Conservation (phyloP, 192 early-diverging fungal species). For the Backusella psychrophila region DNA sequence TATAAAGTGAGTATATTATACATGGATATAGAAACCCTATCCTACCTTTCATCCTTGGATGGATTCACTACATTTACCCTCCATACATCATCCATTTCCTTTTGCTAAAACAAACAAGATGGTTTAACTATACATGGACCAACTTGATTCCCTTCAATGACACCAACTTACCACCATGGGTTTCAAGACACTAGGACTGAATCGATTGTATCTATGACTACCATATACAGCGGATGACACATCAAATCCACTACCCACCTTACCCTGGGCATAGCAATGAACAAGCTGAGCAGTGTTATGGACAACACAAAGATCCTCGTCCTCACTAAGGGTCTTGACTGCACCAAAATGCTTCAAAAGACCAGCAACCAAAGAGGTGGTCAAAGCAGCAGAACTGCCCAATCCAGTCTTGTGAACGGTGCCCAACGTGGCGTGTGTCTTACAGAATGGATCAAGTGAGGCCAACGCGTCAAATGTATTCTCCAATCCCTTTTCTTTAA, state of each 20-base stretch:
- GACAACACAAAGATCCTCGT: constrained; percentile 50
- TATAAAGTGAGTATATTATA: neutral
- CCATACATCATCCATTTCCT: neutral
- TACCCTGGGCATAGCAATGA: constrained; percentile 98
- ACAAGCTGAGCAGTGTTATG: constrained; percentile 89
- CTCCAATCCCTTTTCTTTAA: constrained; percentile 1
- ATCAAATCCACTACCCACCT: constrained; percentile 97
- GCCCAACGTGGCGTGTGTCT: constrained; percentile 59
- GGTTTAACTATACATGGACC: too few species aligned
- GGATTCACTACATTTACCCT: neutral
- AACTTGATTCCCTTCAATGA: neutral
- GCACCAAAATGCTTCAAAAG: constrained; percentile 75
- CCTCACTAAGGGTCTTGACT: constrained; percentile 20
- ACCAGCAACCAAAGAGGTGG: constrained; percentile 84
- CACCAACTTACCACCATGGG: constrained; percentile 48
- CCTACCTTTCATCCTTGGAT: constrained; percentile 20
- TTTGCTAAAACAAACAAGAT: constrained; percentile 20
- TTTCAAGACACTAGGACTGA: constrained; percentile 66
- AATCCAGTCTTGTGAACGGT: constrained; percentile 94
- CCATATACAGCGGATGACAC: constrained; percentile 92
- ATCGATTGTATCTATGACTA: constrained; percentile 83
- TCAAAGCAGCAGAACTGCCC: constrained; percentile 95
- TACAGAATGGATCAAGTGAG: constrained; percentile 46
- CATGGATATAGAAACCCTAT: neutral
- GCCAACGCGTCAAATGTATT: constrained; percentile 8